Percentiles rank a stretch among this genome's conserved stretches.
Conservation (phyloP, 2,329 filamentous ascomycete genomes). For the Calycina marina region DNA sequence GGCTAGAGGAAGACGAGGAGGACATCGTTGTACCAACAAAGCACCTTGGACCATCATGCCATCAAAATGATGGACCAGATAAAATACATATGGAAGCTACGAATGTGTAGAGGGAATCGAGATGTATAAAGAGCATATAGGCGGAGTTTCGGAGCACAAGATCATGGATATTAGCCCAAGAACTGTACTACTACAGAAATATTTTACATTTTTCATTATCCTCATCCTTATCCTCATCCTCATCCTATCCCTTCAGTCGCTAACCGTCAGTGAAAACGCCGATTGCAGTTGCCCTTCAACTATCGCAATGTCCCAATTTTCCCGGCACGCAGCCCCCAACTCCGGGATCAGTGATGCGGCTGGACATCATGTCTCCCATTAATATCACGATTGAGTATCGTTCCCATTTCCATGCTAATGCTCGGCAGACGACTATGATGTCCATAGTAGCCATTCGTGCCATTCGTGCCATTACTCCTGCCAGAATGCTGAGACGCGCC, state of each 20-base stretch:
- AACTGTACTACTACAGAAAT: constrained; percentile 5
- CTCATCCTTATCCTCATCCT: constrained; percentile 1
- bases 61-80: background rate
- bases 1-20: constrained; percentile 29
- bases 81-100: no score
- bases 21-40: constrained; percentile 4
- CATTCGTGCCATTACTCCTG: constrained; percentile 1
- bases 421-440: constrained; percentile 33
- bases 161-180: background rate
- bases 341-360: background rate
- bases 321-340: background rate
- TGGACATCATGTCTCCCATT: background rate
- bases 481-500: constrained; percentile 7
- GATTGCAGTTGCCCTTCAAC: no score
- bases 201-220: constrained; percentile 2
- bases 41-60: background rate
- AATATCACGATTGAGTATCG: constrained; percentile 38
- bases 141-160: background rate
- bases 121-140: background rate
- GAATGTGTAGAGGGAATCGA: background rate
- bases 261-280: no score
- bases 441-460: constrained; percentile 2
- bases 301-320: no score
- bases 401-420: constrained; percentile 46
- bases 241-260: no score